phyloP scores from a whole-genome alignment of 345 rosid species.

The Acer saccharum region DNA sequence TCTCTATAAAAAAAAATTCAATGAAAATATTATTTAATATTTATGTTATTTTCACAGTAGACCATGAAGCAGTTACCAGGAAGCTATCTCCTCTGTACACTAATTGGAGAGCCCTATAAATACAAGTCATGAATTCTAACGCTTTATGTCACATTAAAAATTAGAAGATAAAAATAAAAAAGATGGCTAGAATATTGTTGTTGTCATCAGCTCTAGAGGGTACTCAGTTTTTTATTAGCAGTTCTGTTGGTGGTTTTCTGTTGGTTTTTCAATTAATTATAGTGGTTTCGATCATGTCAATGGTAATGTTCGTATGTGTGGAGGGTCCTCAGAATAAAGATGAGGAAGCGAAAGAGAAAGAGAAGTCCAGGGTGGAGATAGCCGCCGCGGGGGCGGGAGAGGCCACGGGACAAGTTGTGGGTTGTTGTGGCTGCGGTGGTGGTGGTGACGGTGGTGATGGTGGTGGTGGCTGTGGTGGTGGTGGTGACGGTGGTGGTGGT shows the following conservation, averaged over 20 bases:
- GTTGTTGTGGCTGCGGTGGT: slow-evolving; percentile 6
- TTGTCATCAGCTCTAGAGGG: not conserved
- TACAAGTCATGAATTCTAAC: not conserved
- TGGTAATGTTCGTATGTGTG: not conserved
- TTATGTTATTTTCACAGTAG: not conserved
- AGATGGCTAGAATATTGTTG: not conserved
- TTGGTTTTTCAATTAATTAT: not conserved
- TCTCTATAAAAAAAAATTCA: not conserved
- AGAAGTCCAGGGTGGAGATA: not conserved
- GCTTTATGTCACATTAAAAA: not conserved
- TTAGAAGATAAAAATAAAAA: too few species aligned
- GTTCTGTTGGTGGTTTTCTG: not conserved
- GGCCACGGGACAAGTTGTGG: not conserved
- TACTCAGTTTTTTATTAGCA: not conserved
- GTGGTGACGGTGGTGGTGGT: not conserved
- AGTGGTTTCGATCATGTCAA: slow-evolving; percentile 6
- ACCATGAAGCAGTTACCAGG: not conserved
- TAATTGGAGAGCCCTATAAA: not conserved
- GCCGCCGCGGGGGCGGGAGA: not conserved
- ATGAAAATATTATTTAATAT: not conserved
- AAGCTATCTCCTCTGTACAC: not conserved
- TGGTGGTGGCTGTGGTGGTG: not conserved
- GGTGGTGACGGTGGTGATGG: not conserved
- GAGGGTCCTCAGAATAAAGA: not conserved
- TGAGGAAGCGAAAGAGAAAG: slow-evolving; percentile 2